phyloP scores from a whole-genome alignment of 1,284 basidiomycete genomes.

The Phellinidium pouzarii region DNA sequence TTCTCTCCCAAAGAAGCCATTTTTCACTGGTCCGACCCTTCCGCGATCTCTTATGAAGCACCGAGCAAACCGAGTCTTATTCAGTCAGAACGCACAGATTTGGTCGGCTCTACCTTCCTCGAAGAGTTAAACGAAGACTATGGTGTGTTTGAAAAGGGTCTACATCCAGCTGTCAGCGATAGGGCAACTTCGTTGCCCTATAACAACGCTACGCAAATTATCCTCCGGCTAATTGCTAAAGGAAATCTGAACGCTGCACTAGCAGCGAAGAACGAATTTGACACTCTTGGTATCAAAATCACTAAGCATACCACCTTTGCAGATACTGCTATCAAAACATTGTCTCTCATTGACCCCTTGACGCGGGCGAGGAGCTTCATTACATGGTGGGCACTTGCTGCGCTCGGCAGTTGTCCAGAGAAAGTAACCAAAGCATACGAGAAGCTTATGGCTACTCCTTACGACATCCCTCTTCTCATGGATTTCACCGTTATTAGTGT shows the following conservation, averaged over 20 bases:
- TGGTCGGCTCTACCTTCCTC: not conserved
- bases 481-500: slow-evolving; percentile 12
- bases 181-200: not conserved
- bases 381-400: slow-evolving; percentile 11
- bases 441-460: slow-evolving; percentile 6
- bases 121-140: slow-evolving; percentile 12
- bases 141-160: not conserved
- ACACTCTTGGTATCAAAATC: slow-evolving; percentile 3
- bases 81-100: not conserved
- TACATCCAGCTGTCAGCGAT: not conserved
- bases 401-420: not conserved
- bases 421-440: not conserved
- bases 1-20: not conserved
- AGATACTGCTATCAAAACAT: not conserved
- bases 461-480: slow-evolving; percentile 14
- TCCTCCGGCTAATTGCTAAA: slow-evolving; percentile 14
- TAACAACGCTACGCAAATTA: not conserved
- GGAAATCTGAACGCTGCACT: slow-evolving; percentile 9
- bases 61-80: not conserved
- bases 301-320: not conserved
- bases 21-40: not conserved
- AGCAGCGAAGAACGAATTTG: slow-evolving; percentile 11
- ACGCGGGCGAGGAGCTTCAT: slow-evolving; percentile 6
- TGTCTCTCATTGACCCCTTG: slow-evolving; percentile 1
- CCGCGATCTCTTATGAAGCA: not conserved